Evolutionary conservation across 306 rosid genomes (phyloP).

Genomic region (Canavalia gladiata): DNA sequence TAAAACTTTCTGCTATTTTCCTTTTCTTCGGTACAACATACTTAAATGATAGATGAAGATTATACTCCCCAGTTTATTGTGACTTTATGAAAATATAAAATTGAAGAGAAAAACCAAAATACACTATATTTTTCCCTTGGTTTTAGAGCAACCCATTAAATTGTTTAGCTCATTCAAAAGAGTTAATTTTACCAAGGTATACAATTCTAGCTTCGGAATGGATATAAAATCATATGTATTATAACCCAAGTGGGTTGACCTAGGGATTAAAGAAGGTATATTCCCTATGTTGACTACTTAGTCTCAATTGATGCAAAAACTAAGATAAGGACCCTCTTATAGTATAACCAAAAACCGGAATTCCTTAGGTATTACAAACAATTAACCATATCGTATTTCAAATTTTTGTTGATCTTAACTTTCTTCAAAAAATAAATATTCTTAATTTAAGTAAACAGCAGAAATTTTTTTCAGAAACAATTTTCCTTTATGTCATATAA

Average conservation of each 20-base stretch:
- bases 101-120: constrained; percentile 1
- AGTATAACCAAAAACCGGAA: neutral
- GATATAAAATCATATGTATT: neutral
- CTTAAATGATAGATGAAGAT: constrained; percentile 21
- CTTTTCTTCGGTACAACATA: neutral
- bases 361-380: neutral
- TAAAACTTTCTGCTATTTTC: constrained; percentile 31
- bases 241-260: neutral
- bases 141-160: constrained; percentile 2
- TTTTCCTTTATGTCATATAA: constrained; percentile 14
- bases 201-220: neutral
- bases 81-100: constrained; percentile 9
- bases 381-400: neutral
- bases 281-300: neutral
- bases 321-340: neutral
- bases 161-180: neutral
- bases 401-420: neutral
- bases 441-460: neutral
- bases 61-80: constrained; percentile 3
- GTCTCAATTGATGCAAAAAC: neutral
- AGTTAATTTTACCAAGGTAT: neutral
- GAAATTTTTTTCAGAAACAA: constrained; percentile 10
- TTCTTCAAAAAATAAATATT: neutral
- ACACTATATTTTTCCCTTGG: constrained; percentile 2
- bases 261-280: neutral